These are phyloP conservation scores for Wickerhamiella parazyma DNA, from an alignment of 805 yeast species.

Conservation along the genomic window DNA sequence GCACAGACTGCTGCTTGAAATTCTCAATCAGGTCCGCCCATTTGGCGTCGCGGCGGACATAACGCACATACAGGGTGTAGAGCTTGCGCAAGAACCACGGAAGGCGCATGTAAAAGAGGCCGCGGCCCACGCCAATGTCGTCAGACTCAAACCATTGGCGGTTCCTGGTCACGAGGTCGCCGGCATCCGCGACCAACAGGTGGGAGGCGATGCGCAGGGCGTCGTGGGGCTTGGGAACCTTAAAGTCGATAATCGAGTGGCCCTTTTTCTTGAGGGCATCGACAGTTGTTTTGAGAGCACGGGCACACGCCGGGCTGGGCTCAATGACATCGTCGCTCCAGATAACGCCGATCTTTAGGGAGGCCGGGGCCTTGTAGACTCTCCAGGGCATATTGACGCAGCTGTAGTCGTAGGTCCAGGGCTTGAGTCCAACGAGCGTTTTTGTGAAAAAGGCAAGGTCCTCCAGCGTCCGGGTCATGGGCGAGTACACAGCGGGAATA, in stretches of 20 bases:
- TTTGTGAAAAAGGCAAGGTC: conserved; percentile 39
- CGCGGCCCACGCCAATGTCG: conserved; percentile 28
- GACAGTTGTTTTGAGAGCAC: conserved; percentile 29
- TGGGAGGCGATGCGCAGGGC: conserved; percentile 45
- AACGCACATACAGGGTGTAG: conserved; percentile 26
- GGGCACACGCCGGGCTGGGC: conserved; percentile 37
- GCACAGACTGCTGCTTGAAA: conserved; percentile 26
- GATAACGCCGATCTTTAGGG: conserved; percentile 36
- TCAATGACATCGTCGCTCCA: conserved; percentile 36
- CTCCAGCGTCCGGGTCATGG: conserved; percentile 33
- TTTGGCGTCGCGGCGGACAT: conserved; percentile 25
- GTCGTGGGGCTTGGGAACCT: conserved; percentile 38
- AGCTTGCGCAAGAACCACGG: conserved; percentile 26
- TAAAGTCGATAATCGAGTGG: conserved; percentile 34
- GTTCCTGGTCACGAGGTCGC: conserved; percentile 19
- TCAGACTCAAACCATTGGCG: conserved; percentile 25
- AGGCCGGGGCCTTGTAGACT: conserved; percentile 27
- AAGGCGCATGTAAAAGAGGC: conserved; percentile 22
- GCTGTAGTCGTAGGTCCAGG: conserved; percentile 41
- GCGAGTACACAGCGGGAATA: conserved; percentile 33
- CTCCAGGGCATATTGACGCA: conserved; percentile 39
- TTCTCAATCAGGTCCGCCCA: conserved; percentile 29
- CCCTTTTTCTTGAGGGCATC: conserved; percentile 34
- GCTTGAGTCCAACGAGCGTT: conserved; percentile 34
- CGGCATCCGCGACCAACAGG: conserved; percentile 27